These are phyloP conservation scores for Lactarius evosmus DNA, from an alignment of 768 basidiomycete genomes.

Conservation along the genomic window DNA sequence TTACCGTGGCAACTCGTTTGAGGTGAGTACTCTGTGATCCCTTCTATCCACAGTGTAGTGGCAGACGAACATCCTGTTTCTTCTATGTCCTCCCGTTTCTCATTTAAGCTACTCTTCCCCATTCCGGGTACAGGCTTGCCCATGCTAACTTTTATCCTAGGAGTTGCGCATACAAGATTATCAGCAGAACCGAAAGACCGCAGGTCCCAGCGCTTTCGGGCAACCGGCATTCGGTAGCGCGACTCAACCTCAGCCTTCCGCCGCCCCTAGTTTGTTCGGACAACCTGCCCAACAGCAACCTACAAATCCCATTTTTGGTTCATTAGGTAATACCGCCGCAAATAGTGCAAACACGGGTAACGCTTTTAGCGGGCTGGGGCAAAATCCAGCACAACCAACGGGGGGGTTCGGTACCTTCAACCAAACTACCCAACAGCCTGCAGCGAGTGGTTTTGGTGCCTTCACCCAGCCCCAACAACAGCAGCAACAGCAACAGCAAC, in stretches of 20 bases:
- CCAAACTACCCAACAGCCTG: conserved; percentile 33
- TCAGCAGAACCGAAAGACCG: conserved; percentile 44
- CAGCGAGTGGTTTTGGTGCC: conserved; percentile 32
- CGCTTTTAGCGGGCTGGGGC: conserved; percentile 34
- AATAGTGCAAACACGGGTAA: conserved; percentile 28
- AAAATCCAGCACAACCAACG: conserved; percentile 25
- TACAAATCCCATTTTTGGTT: conserved; percentile 32
- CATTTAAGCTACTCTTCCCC: too few relatives aligned
- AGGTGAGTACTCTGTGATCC: conserved; percentile 33
- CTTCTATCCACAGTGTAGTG: conserved; percentile 2
- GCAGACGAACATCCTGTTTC: background rate
- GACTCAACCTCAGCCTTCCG: conserved; percentile 30
- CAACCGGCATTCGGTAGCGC: conserved; percentile 36
- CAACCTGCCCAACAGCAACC: conserved; percentile 34
- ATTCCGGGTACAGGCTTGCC: background rate
- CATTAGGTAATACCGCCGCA: conserved; percentile 32
- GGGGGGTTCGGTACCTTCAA: conserved; percentile 33
- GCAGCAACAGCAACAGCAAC: background rate
- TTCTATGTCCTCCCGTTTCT: conserved; percentile 7
- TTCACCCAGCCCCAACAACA: conserved; percentile 36
- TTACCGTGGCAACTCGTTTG: conserved; percentile 71
- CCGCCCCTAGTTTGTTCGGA: conserved; percentile 33
- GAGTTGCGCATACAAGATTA: conserved; percentile 51
- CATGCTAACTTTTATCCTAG: conserved; percentile 28
- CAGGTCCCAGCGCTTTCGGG: conserved; percentile 35